A percentile compares a stretch with the other conserved stretches of the same genome.
These are phyloP conservation scores for Apiotrichum mycotoxinovorans DNA, from an alignment of 1,284 basidiomycete species.

Conservation along the genomic window DNA sequence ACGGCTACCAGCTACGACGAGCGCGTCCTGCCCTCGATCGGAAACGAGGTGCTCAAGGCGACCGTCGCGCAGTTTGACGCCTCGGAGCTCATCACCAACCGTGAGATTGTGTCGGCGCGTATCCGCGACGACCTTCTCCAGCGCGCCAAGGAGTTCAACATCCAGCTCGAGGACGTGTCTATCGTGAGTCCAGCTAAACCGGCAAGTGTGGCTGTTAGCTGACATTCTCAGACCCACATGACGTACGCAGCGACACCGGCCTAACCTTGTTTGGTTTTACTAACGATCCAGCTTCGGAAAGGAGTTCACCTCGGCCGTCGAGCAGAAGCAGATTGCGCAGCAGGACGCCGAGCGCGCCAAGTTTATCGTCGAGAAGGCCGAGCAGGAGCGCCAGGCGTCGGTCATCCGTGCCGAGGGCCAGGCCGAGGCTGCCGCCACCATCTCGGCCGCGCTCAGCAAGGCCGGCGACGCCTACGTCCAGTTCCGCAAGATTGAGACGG, in stretches of 20 bases:
- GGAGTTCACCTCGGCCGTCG: conserved; percentile 73
- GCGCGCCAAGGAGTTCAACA: conserved; percentile 93
- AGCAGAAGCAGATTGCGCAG: conserved; percentile 69
- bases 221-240: conserved; percentile 53
- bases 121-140: conserved; percentile 90
- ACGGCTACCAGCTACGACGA: conserved; percentile 70
- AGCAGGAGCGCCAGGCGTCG: conserved; percentile 97
- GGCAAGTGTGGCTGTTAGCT: not conserved
- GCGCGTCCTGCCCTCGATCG: conserved; percentile 86
- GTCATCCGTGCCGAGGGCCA: conserved; percentile 98
- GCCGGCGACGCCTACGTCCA: conserved; percentile 91
- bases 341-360: conserved; percentile 95
- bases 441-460: conserved; percentile 81
- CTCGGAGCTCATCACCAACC: conserved; percentile 78
- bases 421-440: conserved; percentile 91
- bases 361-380: conserved; percentile 92
- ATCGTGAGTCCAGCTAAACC: conserved; percentile 53
- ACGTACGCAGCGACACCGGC: conserved; percentile 31
- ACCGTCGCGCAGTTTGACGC: conserved; percentile 98
- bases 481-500: conserved; percentile 94
- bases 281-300: conserved; percentile 37
- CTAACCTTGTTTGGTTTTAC: not conserved
- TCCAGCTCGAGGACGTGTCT: conserved; percentile 94
- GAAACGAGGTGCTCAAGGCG: conserved; percentile 96
- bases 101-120: conserved; percentile 57